Base-by-base conservation (phyloP, 1,284 basidiomycete species). In the Lentinula novae-zelandiae region DNA sequence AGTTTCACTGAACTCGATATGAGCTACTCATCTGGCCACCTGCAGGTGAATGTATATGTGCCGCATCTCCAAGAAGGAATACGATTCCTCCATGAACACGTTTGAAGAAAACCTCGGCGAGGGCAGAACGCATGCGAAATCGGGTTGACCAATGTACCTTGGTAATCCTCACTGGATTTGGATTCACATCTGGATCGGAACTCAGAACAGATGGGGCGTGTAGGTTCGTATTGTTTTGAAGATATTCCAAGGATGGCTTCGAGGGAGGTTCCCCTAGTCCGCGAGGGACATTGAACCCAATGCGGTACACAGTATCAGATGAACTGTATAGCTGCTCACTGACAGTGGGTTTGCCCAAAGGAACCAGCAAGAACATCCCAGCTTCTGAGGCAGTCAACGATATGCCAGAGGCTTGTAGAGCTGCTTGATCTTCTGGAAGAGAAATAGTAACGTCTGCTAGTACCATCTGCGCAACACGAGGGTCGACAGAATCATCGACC, bases 31-130 rank as follows among this genome's bases (percentile, higher is more conserved):
- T 51, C 33, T 51, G 33, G 0, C 77, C 78, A 13, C 76, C 78
- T 3, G 72, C 67, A 20, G 78, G 78, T 4, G 75, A 73, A 61
- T 78, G 78, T 34, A 78, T 75, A 66, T 81, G 79, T 6, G 77
- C 77, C 3, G 77, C 75, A 63, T 79, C 79, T 20, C 78, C 78
- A 5, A 77, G 65, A 7, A 80, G 71, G 44, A 78, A 58, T 36
- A 78, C 68, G 20, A 68, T 60, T 13, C 71, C 72, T 10, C 52
- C 58, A 50, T 64, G 63, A 6, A 75, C 57, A 5, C 67, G 71
- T 52, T 67, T 63, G 58, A 75, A 69, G 58, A 69, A 73, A 36
- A 65, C 67, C n/a, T 73, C 74, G 7, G 77, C 77, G 51, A 76
- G 69, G 15, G 75, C 76, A 33, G 73, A 67, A 50, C 72, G 73